Evolutionary conservation across 192 early-diverging fungal species (phyloP).

Genomic region (Linderina pennispora): DNA sequence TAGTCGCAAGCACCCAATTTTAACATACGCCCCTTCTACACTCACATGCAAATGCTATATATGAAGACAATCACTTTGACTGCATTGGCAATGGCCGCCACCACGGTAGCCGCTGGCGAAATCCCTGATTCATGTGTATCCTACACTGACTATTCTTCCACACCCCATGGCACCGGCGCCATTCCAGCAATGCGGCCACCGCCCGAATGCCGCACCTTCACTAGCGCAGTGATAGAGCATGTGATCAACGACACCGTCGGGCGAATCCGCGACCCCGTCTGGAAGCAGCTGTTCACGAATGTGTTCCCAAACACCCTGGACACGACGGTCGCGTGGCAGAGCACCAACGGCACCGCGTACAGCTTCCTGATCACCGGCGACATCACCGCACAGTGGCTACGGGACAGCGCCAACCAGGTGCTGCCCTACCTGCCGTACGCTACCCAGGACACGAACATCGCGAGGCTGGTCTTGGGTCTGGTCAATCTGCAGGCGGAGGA

Average conservation of each 20-base stretch:
- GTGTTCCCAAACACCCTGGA: conserved; percentile 66
- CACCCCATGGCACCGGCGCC: conserved; percentile 14
- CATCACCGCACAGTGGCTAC: conserved; percentile 66
- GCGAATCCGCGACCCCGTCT: conserved; percentile 47
- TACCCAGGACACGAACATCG: conserved; percentile 23
- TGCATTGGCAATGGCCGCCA: too few species aligned
- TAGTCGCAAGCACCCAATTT: too few species aligned
- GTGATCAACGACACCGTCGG: conserved; percentile 23
- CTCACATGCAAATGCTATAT: too few species aligned
- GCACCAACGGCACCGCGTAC: conserved; percentile 32
- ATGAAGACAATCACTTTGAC: too few species aligned
- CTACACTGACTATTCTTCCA: conserved; percentile 27
- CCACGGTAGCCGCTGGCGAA: too few species aligned
- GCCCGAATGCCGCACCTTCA: conserved; percentile 45
- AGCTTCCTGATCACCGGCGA: conserved; percentile 70
- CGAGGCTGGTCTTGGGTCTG: conserved; percentile 49
- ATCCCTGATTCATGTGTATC: too few species aligned
- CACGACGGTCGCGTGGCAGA: conserved; percentile 59
- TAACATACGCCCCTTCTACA: too few species aligned
- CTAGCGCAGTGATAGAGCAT: conserved; percentile 43
- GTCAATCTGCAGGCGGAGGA: conserved; percentile 53
- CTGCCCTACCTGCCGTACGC: conserved; percentile 50
- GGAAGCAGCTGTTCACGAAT: conserved; percentile 52
- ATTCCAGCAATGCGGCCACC: conserved; percentile 44
- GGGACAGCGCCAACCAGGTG: conserved; percentile 67